Base-by-base conservation (phyloP, 371 early-diverging fungal species). In the Haplosporangium sp. region DNA sequence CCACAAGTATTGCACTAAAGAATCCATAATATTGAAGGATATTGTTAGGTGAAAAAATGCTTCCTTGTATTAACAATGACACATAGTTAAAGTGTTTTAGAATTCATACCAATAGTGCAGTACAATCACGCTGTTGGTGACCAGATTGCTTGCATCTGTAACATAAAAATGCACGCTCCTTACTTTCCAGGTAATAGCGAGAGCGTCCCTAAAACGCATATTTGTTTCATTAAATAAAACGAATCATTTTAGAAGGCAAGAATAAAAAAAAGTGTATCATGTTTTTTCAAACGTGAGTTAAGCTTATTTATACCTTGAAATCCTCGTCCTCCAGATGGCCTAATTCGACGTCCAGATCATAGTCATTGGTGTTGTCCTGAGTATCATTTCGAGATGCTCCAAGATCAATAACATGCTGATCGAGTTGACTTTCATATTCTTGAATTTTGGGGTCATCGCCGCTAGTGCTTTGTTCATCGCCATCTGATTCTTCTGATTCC, bases 1-100 rank as follows among this genome's bases (percentile, higher is more conserved):
- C 81, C 81, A 63, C 81, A 79, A 34, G 66, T 45, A 20, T 59
- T 37, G 42, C 81, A 79, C 60, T 70, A 55, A 11, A 27, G 17
- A 13, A 44, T n/a, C 39, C 59, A 10, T 19, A 19, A 7, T 17
- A 13, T 10, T 2, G 37, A 7, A 20, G 37, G 37, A 57, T 11
- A 35, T 7, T 59, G 40, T 59, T 38, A 59, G 39, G 27, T 27
- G 27, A 27, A 27, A 27, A 27, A 27, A 27, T 27, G 1, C 27
- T 35, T 2, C 56, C 6, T 13, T 27, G 27, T 11, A 11, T 55
- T 62, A 40, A 53, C 17, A 48, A 9, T 9, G 34, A 50, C 40
- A 48, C 17, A n/a, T 10, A 35, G 13, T 42, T 8, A 8, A 35
- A 47, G 13, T 19, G 55, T 6, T 27, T 20, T 27, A 34, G 8